Evolutionary conservation across 2,329 filamentous ascomycete genomes (phyloP).

Genomic region (Didymosphaeria variabile): DNA sequence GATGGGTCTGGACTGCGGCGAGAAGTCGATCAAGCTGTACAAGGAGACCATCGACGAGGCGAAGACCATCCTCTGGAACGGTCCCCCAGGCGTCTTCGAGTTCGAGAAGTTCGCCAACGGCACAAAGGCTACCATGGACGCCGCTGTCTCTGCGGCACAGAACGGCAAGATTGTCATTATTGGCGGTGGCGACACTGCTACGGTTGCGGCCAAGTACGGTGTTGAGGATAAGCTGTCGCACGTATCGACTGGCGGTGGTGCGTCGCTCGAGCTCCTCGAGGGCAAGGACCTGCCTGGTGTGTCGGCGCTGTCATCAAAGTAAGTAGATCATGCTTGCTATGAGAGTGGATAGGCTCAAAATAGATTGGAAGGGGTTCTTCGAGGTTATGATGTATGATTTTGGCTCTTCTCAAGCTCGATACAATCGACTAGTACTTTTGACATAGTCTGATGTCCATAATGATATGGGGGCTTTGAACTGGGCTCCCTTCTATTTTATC

Average conservation of each 20-base stretch:
- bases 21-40: conserved; percentile 88
- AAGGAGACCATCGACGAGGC: conserved; percentile 85
- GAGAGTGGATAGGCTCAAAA: conserved; percentile 35
- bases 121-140: conserved; percentile 91
- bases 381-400: conserved; percentile 46
- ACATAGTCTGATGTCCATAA: conserved; percentile 16
- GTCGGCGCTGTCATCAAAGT: conserved; percentile 77
- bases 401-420: conserved; percentile 34
- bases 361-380: conserved; percentile 42
- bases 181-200: conserved; percentile 96
- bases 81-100: conserved; percentile 96
- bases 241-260: conserved; percentile 96
- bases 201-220: conserved; percentile 95
- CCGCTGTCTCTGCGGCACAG: conserved; percentile 81
- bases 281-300: conserved; percentile 98
- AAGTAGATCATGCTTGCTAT: conserved; percentile 58
- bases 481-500: neutral
- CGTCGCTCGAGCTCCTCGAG: conserved; percentile 94
- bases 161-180: conserved; percentile 97
- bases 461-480: conserved; percentile 9
- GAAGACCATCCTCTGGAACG: conserved; percentile 99
- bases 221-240: conserved; percentile 98
- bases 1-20: conserved; percentile 96
- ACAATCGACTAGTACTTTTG: conserved; percentile 26
- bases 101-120: conserved; percentile 92